Evolutionary conservation across 257 asterid species (phyloP).

Genomic region (Schizonepeta tenuifolia): DNA sequence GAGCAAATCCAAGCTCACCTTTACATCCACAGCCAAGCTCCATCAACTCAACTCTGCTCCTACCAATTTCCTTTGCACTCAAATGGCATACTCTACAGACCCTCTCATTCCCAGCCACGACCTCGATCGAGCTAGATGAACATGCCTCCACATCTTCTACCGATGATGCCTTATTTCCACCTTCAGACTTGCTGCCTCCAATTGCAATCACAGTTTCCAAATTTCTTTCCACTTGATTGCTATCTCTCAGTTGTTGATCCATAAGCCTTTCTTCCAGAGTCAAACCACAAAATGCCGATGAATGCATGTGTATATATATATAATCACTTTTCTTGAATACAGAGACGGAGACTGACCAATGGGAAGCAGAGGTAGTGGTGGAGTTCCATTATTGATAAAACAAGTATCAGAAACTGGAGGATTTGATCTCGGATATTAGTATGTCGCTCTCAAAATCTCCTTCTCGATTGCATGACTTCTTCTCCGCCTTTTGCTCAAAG

Average conservation of each 20-base stretch:
- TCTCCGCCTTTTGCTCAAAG: slow-evolving; percentile 20
- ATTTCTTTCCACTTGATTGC: slow-evolving; percentile 4
- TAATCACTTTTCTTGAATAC: neutral
- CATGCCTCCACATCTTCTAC: slow-evolving; percentile 33
- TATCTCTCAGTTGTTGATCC: slow-evolving; percentile 34
- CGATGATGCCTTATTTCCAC: neutral
- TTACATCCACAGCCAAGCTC: slow-evolving; percentile 88
- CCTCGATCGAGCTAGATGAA: slow-evolving; percentile 42
- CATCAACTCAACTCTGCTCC: slow-evolving; percentile 45
- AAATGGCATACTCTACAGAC: slow-evolving; percentile 80
- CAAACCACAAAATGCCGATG: neutral
- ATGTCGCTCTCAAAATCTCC: slow-evolving; percentile 24
- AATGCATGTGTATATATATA: no score
- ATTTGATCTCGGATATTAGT: slow-evolving; percentile 30
- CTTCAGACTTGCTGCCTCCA: slow-evolving; percentile 16
- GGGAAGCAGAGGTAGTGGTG: slow-evolving; percentile 15
- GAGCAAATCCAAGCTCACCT: slow-evolving; percentile 80
- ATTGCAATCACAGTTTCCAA: slow-evolving; percentile 29
- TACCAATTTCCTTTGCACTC: slow-evolving; percentile 57
- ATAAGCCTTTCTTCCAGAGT: slow-evolving; percentile 6
- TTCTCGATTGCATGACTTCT: neutral
- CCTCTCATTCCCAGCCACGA: slow-evolving; percentile 41
- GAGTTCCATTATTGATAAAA: slow-evolving; percentile 27
- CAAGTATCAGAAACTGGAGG: neutral
- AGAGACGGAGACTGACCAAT: neutral